A percentile compares a stretch with the other conserved stretches of the same genome.
Conservation (phyloP, 306 rosid genomes). For the Fragaria ananassa region DNA sequence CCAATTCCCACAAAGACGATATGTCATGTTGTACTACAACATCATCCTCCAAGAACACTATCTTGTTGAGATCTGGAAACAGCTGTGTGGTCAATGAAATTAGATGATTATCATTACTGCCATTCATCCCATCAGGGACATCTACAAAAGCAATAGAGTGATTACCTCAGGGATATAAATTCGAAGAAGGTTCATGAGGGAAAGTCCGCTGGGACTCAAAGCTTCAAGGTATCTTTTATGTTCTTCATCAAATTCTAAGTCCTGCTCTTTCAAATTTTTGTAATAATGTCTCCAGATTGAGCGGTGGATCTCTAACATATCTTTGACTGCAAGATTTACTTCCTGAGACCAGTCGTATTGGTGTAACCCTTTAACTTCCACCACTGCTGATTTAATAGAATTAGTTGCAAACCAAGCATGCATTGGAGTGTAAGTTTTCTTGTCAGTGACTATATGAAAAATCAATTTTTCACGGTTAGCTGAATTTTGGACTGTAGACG, state of each 20-base stretch:
- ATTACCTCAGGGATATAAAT: slow-evolving; percentile 77
- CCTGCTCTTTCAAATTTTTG: slow-evolving; percentile 42
- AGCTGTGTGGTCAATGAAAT: slow-evolving; percentile 62
- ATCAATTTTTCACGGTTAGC: slow-evolving; percentile 65
- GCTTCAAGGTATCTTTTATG: slow-evolving; percentile 46
- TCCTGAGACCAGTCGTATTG: slow-evolving; percentile 89
- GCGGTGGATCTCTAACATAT: slow-evolving; percentile 73
- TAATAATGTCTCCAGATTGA: slow-evolving; percentile 62
- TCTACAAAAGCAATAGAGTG: slow-evolving; percentile 19
- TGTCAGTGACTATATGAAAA: slow-evolving; percentile 83
- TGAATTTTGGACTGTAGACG: slow-evolving; percentile 64
- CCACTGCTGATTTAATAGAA: slow-evolving; percentile 56
- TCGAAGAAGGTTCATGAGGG: slow-evolving; percentile 83
- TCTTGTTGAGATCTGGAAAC: slow-evolving; percentile 84
- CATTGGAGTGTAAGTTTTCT: slow-evolving; percentile 85
- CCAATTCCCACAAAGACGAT: slow-evolving; percentile 73
- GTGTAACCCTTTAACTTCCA: slow-evolving; percentile 87
- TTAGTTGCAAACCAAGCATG: slow-evolving; percentile 95
- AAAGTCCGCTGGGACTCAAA: slow-evolving; percentile 61
- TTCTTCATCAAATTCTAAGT: slow-evolving; percentile 37
- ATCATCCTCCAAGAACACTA: slow-evolving; percentile 85
- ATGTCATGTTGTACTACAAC: slow-evolving; percentile 78
- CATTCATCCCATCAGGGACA: slow-evolving; percentile 27
- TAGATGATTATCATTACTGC: slow-evolving; percentile 36
- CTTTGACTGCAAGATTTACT: slow-evolving; percentile 64